A percentile compares a stretch with the other conserved stretches of the same genome.
These are phyloP conservation scores for Nemania serpens DNA, from an alignment of 2,329 filamentous ascomycete species.

Conservation along the genomic window DNA sequence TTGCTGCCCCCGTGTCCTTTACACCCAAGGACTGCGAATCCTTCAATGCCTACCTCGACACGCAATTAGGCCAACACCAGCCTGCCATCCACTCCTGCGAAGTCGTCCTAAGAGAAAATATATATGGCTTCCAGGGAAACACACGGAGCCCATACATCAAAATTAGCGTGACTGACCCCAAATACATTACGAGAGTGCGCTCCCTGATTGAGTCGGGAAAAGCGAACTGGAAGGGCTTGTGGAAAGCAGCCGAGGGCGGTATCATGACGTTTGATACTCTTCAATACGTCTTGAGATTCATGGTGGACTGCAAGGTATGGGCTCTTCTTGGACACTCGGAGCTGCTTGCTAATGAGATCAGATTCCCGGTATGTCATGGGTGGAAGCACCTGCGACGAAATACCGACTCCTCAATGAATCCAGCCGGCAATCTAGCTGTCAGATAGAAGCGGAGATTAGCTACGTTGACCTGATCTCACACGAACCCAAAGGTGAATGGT, in stretches of 20 bases:
- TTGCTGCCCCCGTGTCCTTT: constrained; percentile 85
- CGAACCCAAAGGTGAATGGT: constrained; percentile 89
- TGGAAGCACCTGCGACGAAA: constrained; percentile 76
- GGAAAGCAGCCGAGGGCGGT: constrained; percentile 71
- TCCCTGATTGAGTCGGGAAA: constrained; percentile 73
- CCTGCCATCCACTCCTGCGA: constrained; percentile 79
- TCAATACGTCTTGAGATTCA: constrained; percentile 92
- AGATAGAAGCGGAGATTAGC: constrained; percentile 88
- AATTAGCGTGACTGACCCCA: constrained; percentile 89
- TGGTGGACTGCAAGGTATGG: constrained; percentile 89
- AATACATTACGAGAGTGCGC: constrained; percentile 77
- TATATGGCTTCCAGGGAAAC: constrained; percentile 94
- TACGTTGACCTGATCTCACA: constrained; percentile 86
- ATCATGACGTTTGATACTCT: constrained; percentile 95
- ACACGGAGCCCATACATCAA: constrained; percentile 90
- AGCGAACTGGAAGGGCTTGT: constrained; percentile 90
- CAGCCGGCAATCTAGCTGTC: constrained; percentile 85
- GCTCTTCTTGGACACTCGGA: not conserved
- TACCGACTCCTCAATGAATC: constrained; percentile 71
- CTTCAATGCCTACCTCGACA: constrained; percentile 82
- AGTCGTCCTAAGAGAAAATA: constrained; percentile 84
- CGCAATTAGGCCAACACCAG: constrained; percentile 73
- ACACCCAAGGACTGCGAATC: constrained; percentile 74
- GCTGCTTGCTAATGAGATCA: constrained; percentile 43
- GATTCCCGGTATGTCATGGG: constrained; percentile 97